phyloP scores from a whole-genome alignment of 1,139 yeast genomes.

The Debaryomycetaceae sp. region DNA sequence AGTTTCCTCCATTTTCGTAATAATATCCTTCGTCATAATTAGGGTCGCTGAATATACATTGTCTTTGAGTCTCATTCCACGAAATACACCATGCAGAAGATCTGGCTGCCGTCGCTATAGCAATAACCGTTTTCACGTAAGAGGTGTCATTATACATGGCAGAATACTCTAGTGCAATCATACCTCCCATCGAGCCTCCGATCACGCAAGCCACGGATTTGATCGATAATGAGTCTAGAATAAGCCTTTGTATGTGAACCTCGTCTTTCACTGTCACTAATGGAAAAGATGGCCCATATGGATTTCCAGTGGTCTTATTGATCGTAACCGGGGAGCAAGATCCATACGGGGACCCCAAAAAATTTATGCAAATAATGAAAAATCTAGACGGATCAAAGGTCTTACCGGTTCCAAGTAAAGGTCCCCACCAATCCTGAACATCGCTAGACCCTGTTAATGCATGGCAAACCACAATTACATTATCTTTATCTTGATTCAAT shows the following conservation, averaged over 20 bases:
- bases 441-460: conserved; percentile 96
- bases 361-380: conserved; percentile 82
- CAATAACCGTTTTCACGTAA: conserved; percentile 71
- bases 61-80: conserved; percentile 98
- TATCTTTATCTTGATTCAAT: conserved; percentile 61
- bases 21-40: conserved; percentile 84
- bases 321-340: conserved; percentile 86
- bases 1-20: conserved; percentile 56
- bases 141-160: conserved; percentile 64
- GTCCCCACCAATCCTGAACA: conserved; percentile 99
- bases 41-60: conserved; percentile 92
- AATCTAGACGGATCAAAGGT: conserved; percentile 90
- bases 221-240: conserved; percentile 74
- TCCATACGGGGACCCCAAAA: conserved; percentile 95
- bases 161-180: conserved; percentile 85
- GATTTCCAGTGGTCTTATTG: conserved; percentile 67
- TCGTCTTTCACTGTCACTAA: conserved; percentile 90
- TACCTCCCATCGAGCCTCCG: conserved; percentile 99
- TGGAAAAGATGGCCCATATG: conserved; percentile 94
- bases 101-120: conserved; percentile 90
- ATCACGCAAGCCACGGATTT: conserved; percentile 76
- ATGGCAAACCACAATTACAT: conserved; percentile 85
- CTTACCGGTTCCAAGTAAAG: conserved; percentile 76
- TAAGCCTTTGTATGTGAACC: conserved; percentile 70
- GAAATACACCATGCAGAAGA: conserved; percentile 98